Evolutionary conservation across 495 filamentous ascomycete genomes (phyloP).

Genomic region (Aspergillus sclerotioniger): DNA sequence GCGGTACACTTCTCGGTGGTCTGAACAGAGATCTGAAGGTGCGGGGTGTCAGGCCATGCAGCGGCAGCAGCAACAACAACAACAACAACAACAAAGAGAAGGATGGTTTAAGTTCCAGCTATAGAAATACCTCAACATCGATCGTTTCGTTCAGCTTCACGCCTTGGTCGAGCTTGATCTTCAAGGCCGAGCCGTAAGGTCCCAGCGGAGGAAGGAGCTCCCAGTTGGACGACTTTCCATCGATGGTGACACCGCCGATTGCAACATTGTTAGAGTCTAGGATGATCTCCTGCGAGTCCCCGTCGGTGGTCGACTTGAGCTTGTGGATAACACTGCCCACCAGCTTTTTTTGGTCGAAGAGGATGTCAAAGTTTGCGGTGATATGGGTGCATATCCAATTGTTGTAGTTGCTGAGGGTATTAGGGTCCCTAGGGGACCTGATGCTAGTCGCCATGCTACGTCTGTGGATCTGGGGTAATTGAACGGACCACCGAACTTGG

Average conservation of each 20-base stretch:
- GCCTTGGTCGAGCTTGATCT: conserved; percentile 63
- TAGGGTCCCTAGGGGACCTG: conserved; percentile 71
- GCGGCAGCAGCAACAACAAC: no score
- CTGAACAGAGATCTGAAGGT: conserved; percentile 48
- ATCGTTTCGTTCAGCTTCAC: conserved; percentile 60
- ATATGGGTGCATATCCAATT: conserved; percentile 80
- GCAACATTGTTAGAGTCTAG: conserved; percentile 83
- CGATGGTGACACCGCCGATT: conserved; percentile 63
- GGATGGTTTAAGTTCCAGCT: not conserved
- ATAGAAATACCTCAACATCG: conserved; percentile 54
- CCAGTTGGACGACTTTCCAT: conserved; percentile 63
- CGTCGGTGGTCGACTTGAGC: conserved; percentile 68
- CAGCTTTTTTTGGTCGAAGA: conserved; percentile 74
- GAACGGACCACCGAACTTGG: conserved; percentile 8
- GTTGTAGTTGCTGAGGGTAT: conserved; percentile 88
- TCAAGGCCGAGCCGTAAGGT: conserved; percentile 77
- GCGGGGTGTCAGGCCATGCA: not conserved
- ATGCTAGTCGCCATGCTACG: conserved; percentile 49
- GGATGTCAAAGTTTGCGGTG: conserved; percentile 71
- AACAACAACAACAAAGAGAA: no score
- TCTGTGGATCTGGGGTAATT: conserved; percentile 2
- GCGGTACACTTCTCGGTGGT: conserved; percentile 89
- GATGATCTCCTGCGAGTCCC: conserved; percentile 68
- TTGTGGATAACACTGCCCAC: conserved; percentile 71
- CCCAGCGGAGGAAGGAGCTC: conserved; percentile 63